These are phyloP conservation scores for Oxyria digyna DNA, from an alignment of 148 eudicot species.

Conservation along the genomic window DNA sequence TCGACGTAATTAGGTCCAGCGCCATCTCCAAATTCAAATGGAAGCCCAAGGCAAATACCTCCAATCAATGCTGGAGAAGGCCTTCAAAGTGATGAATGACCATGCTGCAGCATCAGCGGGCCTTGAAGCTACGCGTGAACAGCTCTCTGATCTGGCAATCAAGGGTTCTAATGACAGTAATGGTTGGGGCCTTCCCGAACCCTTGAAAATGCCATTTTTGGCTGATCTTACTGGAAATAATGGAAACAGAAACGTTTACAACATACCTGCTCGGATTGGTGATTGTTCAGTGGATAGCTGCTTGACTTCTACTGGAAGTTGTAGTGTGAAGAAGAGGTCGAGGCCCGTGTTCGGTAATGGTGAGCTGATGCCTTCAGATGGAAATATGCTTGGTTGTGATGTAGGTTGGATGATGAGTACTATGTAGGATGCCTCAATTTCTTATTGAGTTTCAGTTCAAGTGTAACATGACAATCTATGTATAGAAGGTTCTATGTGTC, in stretches of 20 bases:
- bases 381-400: conserved; percentile 18
- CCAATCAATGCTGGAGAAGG: conserved; percentile 68
- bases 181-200: conserved; percentile 18
- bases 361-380: conserved; percentile 18
- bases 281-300: conserved; percentile 54
- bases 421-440: conserved; percentile 14
- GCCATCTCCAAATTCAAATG: conserved; percentile 52
- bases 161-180: conserved; percentile 31
- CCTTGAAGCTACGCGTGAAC: conserved; percentile 45
- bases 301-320: conserved; percentile 37
- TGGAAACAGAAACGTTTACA: conserved; percentile 15
- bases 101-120: conserved; percentile 35
- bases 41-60: conserved; percentile 73
- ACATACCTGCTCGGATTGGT: conserved; percentile 28
- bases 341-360: conserved; percentile 33
- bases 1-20: conserved; percentile 42
- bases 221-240: conserved; percentile 12
- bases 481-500: neutral
- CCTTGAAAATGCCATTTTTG: conserved; percentile 24
- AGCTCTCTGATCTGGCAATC: conserved; percentile 49
- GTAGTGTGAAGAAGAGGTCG: conserved; percentile 41
- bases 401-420: conserved; percentile 37
- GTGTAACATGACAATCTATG: neutral
- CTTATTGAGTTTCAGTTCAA: neutral
- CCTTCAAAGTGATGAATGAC: conserved; percentile 49